A percentile compares a stretch with the other conserved stretches of the same genome.
phyloP scores from a whole-genome alignment of 2,329 filamentous ascomycete genomes.

The Ophiocordyceps camponoti-saundersi region DNA sequence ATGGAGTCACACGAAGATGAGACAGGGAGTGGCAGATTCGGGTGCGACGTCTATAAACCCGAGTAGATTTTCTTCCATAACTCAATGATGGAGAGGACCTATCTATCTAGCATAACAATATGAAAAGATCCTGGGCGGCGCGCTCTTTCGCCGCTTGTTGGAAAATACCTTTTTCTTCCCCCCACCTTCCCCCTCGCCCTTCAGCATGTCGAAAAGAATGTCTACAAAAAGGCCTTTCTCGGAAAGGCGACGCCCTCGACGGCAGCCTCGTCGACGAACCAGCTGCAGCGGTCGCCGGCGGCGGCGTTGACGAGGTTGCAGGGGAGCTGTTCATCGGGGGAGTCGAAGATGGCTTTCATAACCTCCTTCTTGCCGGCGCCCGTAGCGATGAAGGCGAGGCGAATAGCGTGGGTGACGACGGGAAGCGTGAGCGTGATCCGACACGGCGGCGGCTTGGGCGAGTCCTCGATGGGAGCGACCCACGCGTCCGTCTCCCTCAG shows the following conservation, averaged over 20 bases:
- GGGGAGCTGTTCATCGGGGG: constrained; percentile 55
- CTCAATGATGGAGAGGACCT: too few relatives aligned
- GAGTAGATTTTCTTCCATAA: too few relatives aligned
- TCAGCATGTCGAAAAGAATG: not conserved
- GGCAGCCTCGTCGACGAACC: constrained; percentile 83
- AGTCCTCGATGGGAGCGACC: constrained; percentile 84
- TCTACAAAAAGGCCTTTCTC: constrained; percentile 44
- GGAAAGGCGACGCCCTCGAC: constrained; percentile 76
- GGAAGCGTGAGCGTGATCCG: constrained; percentile 87
- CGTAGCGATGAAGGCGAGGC: constrained; percentile 82
- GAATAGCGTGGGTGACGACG: constrained; percentile 73
- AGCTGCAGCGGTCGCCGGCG: constrained; percentile 73
- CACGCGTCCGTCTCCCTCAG: constrained; percentile 77
- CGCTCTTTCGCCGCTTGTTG: not conserved
- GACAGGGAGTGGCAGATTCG: too few relatives aligned
- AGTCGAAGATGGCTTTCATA: constrained; percentile 80
- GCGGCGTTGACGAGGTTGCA: constrained; percentile 77
- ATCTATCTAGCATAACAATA: too few relatives aligned
- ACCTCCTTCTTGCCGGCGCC: constrained; percentile 81
- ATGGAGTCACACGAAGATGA: too few relatives aligned
- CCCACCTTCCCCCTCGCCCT: too few relatives aligned
- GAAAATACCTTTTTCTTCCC: too few relatives aligned
- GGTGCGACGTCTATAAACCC: too few relatives aligned
- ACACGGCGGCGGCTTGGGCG: constrained; percentile 80
- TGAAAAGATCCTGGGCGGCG: too few relatives aligned